Evolutionary conservation across 164 flowering plant genomes (phyloP), one percentile per base, ranked within the genome.

Genomic region (Echeveria elegans): DNA sequence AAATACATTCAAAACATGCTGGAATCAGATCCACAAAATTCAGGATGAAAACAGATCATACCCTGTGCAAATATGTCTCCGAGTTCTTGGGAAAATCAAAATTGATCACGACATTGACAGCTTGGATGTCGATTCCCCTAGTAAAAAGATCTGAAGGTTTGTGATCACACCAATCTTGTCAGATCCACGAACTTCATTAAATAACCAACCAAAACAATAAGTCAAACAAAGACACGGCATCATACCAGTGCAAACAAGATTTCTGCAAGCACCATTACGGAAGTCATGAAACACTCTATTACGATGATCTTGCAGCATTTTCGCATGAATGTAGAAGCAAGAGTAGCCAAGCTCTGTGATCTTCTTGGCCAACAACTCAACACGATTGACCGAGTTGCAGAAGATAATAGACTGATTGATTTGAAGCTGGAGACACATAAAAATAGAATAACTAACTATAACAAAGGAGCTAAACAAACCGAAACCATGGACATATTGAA

Each of bases 311-410:
- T 95, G 99, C 72, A 95, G 77, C 99, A 95, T 95, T 80, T 90
- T 92, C 5, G 99, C 99, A 82, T 95, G 99, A 67, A 94, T 94
- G 43, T 94, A 94, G 75, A 94, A 94, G 77, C 97, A 94, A 48
- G 99, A 94, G 77, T 92, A 95, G 24, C 99, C 99, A 64, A 95
- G 94, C 74, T 95, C 99, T 1, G 99, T 95, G 68, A 95, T 95
- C 80, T 95, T 92, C 84, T 90, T 95, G 32, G 99, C 99, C 75
- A 95, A 76, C 65, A 95, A 77, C 72, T 95, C 97, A 15, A 95
- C 97, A 28, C 97, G 95, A 75, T 89, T 95, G 66, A 95, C 97
- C 10, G 99, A 94, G 72, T 92, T 94, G 88, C 99, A 94, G 74
- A 94, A 94, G 67, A 94, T 94, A 24, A 94, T 94, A 12, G 99